Conservation (phyloP, 345 rosid genomes). For the Aegle marmelos region DNA sequence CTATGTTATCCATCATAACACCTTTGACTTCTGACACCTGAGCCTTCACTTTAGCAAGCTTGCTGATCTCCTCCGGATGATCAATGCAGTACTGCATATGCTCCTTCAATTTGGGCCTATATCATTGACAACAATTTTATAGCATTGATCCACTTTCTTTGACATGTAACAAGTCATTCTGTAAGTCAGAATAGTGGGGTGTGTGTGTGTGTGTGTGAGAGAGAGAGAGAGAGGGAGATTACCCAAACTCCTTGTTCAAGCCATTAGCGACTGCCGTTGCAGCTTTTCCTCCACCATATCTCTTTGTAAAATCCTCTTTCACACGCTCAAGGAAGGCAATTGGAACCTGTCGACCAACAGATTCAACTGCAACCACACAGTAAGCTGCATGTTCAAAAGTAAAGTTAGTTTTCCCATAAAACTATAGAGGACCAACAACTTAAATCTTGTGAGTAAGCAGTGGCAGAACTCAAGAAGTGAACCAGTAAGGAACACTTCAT, state of each 20-base stretch:
- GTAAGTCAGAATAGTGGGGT: not conserved
- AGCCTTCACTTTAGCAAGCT: slow-evolving; percentile 83
- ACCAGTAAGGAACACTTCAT: not conserved
- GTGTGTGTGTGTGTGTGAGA: too few species aligned
- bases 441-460: not conserved
- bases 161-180: not conserved
- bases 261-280: slow-evolving; percentile 45
- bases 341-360: slow-evolving; percentile 54
- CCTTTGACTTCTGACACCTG: slow-evolving; percentile 91
- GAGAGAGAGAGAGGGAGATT: not conserved
- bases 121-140: not conserved
- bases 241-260: slow-evolving; percentile 59
- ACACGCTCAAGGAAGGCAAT: slow-evolving; percentile 63
- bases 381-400: slow-evolving; percentile 40
- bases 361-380: slow-evolving; percentile 67
- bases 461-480: not conserved
- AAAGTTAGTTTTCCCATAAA: not conserved
- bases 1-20: slow-evolving; percentile 93
- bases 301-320: slow-evolving; percentile 50
- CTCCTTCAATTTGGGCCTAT: slow-evolving; percentile 58
- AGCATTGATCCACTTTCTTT: not conserved
- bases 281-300: slow-evolving; percentile 56
- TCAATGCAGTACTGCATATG: slow-evolving; percentile 68
- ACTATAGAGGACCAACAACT: not conserved
- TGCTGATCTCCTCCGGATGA: slow-evolving; percentile 80